phyloP scores from a whole-genome alignment of 768 basidiomycete genomes.

The Omphalotus guepiniiformis region DNA sequence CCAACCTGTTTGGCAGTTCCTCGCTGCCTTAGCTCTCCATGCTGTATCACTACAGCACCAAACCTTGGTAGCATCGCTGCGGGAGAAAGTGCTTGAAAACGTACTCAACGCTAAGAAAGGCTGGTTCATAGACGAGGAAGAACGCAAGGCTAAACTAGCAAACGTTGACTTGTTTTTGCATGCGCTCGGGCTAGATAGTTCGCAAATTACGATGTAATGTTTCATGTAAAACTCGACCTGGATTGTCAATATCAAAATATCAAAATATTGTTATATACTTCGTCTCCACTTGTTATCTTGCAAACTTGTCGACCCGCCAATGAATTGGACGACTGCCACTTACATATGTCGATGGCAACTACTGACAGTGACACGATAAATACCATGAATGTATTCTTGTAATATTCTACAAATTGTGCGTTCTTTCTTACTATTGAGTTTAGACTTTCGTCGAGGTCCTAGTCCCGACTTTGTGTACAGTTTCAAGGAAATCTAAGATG shows the following conservation, averaged over 20 bases:
- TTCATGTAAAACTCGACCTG: conserved; percentile 1
- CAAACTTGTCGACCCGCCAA: too few species aligned
- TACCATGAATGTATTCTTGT: too few species aligned
- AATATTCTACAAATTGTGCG: too few species aligned
- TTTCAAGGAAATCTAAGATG: conserved; percentile 82
- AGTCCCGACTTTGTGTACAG: conserved; percentile 57
- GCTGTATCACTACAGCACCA: conserved; percentile 87
- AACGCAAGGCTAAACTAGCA: conserved; percentile 70
- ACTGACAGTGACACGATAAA: too few species aligned
- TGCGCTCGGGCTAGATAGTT: conserved; percentile 69
- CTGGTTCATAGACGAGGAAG: conserved; percentile 68
- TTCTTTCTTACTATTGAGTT: too few species aligned
- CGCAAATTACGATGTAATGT: conserved; percentile 61
- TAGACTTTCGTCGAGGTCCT: too few species aligned
- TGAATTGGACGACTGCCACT: too few species aligned
- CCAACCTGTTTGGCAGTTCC: conserved; percentile 93
- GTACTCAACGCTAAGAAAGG: conserved; percentile 77
- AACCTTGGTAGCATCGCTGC: conserved; percentile 73
- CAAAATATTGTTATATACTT: too few species aligned
- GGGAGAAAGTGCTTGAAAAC: conserved; percentile 93
- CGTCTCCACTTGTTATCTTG: too few species aligned
- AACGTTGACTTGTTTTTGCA: conserved; percentile 93
- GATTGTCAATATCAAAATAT: too few species aligned
- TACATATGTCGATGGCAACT: too few species aligned
- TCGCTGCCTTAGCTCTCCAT: conserved; percentile 83